Conservation (phyloP, 2,329 filamentous ascomycete genomes). For the Coleophoma crateriformis region DNA sequence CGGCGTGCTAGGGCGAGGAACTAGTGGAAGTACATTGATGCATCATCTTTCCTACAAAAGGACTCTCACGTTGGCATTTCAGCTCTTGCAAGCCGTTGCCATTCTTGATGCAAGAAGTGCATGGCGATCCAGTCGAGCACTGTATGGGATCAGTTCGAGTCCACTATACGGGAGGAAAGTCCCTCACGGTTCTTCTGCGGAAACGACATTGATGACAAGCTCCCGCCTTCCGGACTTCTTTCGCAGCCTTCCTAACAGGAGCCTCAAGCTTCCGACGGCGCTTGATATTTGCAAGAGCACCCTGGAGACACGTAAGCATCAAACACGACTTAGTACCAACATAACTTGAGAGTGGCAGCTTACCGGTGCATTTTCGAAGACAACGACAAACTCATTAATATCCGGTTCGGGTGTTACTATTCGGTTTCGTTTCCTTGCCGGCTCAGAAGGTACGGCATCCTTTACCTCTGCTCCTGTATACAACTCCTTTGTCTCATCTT, state of each 20-base stretch:
- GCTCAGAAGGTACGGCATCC: slow-evolving; percentile 9
- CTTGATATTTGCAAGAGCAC: slow-evolving; percentile 15
- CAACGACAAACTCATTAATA: slow-evolving; percentile 16
- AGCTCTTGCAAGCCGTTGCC: slow-evolving; percentile 17
- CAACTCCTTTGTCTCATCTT: background rate
- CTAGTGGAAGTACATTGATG: slow-evolving; percentile 12
- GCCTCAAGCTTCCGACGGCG: slow-evolving; percentile 15
- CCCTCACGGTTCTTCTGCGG: slow-evolving; percentile 19
- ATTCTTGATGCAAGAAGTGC: slow-evolving; percentile 17
- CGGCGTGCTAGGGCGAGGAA: too few relatives aligned
- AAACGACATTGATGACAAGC: slow-evolving; percentile 24
- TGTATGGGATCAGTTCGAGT: background rate
- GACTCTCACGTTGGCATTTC: slow-evolving; percentile 18
- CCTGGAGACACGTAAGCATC: background rate
- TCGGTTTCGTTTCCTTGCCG: slow-evolving; percentile 7
- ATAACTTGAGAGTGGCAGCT: background rate
- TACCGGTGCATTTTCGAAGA: slow-evolving; percentile 17
- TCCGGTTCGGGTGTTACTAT: background rate
- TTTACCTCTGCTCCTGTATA: slow-evolving; percentile 2
- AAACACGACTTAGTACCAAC: too few relatives aligned
- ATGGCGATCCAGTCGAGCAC: slow-evolving; percentile 19
- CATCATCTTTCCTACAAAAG: slow-evolving; percentile 13
- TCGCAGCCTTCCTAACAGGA: slow-evolving; percentile 17
- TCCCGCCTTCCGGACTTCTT: slow-evolving; percentile 20
- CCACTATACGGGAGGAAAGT: background rate